Evolutionary conservation across 768 basidiomycete genomes (phyloP), one percentile per base, ranked within the genome.

Genomic region (Cubamyces lactineus): DNA sequence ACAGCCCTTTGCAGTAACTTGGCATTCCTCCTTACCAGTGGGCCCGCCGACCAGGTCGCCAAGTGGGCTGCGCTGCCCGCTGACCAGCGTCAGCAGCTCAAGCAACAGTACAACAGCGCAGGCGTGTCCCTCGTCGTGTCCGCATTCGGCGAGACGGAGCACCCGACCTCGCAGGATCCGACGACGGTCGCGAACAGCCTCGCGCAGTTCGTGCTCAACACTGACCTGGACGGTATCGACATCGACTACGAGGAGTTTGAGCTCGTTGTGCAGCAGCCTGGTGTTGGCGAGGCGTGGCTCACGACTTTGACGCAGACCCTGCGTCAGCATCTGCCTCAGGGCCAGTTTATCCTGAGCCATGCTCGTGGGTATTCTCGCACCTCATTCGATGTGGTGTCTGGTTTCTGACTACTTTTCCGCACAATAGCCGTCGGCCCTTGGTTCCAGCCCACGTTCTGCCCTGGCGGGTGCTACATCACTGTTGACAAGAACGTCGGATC

Each of bases 81-180:
- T 2, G 64, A 62, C 19, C 68, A 80, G 38, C 78, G 84, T 38
- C 60, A 76, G 23, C 26, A 74, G 15, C 76, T 80, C 67, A 71
- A 83, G 62, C 59, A 77, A 0, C 76, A 81, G 56, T 86, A 86
- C 68, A 76, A 76, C 28, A 74, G 77, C 0, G 83, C 84, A 3
- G 85, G 85, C n/a, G 84, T 86, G 67, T 81, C 80, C 16, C 66
- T 87, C 52, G 78, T 87, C 51, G 85, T 86, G 7, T 83, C 83
- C 46, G 77, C 76, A 1, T 86, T 86, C 64, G 82, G 83, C 12
- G 74, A 79, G 19, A 73, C 72, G 19, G 77, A 80, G 53, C 69
- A 71, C 1, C 83, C 83, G 2, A 83, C 81, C 7, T 72, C 77
- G 2, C 70, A 70, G 7, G 75, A 83, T 59, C 74, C 82, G 5